Percentiles rank a stretch among this genome's conserved stretches.
phyloP scores from a whole-genome alignment of 352 stramenopile genomes.

The Phytophthora foliorum region DNA sequence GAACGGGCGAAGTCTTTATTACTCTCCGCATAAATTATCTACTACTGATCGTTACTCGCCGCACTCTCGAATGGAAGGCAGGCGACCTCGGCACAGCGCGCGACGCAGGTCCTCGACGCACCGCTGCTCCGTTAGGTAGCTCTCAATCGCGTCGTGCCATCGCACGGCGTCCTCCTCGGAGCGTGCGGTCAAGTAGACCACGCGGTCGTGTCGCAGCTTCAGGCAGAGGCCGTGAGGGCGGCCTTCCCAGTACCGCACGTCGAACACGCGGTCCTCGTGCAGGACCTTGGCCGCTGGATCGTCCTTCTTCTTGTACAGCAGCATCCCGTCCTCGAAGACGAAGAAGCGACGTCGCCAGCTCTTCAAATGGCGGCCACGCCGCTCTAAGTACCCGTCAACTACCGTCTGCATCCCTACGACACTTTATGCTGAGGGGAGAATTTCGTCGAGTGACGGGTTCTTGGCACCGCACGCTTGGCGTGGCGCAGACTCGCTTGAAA shows the following conservation, averaged over 20 bases:
- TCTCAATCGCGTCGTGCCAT: constrained; percentile 69
- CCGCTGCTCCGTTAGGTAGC: constrained; percentile 53
- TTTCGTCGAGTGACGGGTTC: constrained; percentile 26
- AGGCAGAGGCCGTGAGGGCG: constrained; percentile 69
- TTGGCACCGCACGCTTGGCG: constrained; percentile 18
- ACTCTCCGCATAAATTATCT: constrained; percentile 34
- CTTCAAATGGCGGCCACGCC: constrained; percentile 70
- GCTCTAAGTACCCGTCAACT: constrained; percentile 60
- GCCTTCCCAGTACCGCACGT: constrained; percentile 73
- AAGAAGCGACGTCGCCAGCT: constrained; percentile 80
- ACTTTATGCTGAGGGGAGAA: constrained; percentile 6
- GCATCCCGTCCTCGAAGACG: constrained; percentile 66
- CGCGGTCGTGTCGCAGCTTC: constrained; percentile 57
- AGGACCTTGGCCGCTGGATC: constrained; percentile 51
- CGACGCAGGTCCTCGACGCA: constrained; percentile 57
- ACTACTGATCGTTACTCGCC: constrained; percentile 20
- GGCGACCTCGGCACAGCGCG: constrained; percentile 50
- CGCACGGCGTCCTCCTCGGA: constrained; percentile 59
- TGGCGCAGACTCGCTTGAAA: constrained; percentile 29
- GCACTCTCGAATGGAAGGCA: constrained; percentile 68
- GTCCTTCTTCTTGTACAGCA: constrained; percentile 71
- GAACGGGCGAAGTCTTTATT: no score
- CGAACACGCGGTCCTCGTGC: constrained; percentile 60
- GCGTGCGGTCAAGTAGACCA: constrained; percentile 59
- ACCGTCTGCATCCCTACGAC: constrained; percentile 17